Evolutionary conservation across 495 filamentous ascomycete species (phyloP).

Genomic region (Hypoxylon rickii): DNA sequence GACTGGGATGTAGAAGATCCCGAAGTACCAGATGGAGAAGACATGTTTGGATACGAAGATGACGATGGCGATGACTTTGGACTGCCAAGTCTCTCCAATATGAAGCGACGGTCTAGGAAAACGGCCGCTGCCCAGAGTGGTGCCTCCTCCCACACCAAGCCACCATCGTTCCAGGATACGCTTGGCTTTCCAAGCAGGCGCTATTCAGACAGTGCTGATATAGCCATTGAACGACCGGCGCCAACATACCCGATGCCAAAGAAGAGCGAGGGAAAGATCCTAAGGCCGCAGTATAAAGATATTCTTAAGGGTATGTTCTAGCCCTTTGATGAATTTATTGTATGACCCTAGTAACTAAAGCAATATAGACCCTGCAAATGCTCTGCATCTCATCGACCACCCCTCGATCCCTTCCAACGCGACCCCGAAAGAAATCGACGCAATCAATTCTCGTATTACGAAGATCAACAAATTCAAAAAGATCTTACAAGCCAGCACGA

Average conservation of each 20-base stretch:
- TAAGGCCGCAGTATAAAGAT: constrained; percentile 96
- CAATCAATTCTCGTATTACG: constrained; percentile 82
- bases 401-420: constrained; percentile 75
- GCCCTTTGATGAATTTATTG: too few species aligned
- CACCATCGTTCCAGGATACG: constrained; percentile 41
- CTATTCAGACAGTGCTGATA: constrained; percentile 81
- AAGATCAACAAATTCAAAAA: constrained; percentile 99
- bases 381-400: constrained; percentile 91
- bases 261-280: constrained; percentile 88
- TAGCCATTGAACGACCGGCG: constrained; percentile 86
- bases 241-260: constrained; percentile 85
- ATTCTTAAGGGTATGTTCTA: constrained; percentile 78
- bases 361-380: constrained; percentile 83
- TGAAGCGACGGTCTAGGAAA: constrained; percentile 70
- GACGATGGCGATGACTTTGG: constrained; percentile 96
- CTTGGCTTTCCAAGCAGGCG: constrained; percentile 44
- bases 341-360: constrained; percentile 25
- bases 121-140: constrained; percentile 48
- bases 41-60: constrained; percentile 74
- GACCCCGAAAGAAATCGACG: constrained; percentile 80
- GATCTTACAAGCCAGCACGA: constrained; percentile 87
- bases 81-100: constrained; percentile 84
- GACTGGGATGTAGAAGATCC: constrained; percentile 69
- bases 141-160: constrained; percentile 23
- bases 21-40: constrained; percentile 61